Evolutionary conservation across 2,329 filamentous ascomycete species (phyloP), one percentile per base, ranked within the genome.

Genomic region (Diaporthe amygdali): DNA sequence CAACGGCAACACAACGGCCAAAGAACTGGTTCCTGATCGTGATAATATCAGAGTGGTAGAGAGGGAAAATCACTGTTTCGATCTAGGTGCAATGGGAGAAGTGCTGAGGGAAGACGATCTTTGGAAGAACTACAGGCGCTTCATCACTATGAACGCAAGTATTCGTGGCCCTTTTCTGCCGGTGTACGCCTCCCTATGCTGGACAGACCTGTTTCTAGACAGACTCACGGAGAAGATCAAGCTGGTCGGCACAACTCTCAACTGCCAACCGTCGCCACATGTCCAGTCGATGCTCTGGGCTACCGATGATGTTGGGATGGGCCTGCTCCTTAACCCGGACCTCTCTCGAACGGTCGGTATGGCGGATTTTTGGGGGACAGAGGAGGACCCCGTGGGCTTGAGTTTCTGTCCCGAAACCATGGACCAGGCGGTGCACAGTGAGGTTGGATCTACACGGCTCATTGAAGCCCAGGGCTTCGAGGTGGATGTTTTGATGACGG

Each of bases 161-260:
- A 71, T 80, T 17, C 74, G 78, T 8, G 79, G 79, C 0, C 79
- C 79, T 0, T 81, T 81, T 69, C 49, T 79, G n/a, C 79, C 79
- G 1, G 71, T 74, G 20, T 81, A 76, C 66, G 34, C 70, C 3
- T 34, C 71, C 5, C 9, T 59, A 9, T 81, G 80, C 71, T 81
- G 79, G 79, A 78, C 73, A 34, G 78, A 80, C 61, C 71, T 74
- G 5, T 81, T 75, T 15, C 72, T 80, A 8, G 69, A 73, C n/a
- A 74, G 76, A 17, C 20, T 80, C 30, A 78, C 75, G 5, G 74
- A 78, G n/a, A 73, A 76, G 68, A 74, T 75, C 25, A 79, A 79
- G 80, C 74, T 81, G 52, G 78, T 81, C 10, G 80, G 79, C 10
- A 79, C 79, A 74, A 77, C 78, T 1, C 74, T 75, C 20, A 80